Percentiles rank a stretch among this genome's conserved stretches.
Evolutionary conservation across 306 rosid species (phyloP).

Genomic region (Quercus aquifolioides): DNA sequence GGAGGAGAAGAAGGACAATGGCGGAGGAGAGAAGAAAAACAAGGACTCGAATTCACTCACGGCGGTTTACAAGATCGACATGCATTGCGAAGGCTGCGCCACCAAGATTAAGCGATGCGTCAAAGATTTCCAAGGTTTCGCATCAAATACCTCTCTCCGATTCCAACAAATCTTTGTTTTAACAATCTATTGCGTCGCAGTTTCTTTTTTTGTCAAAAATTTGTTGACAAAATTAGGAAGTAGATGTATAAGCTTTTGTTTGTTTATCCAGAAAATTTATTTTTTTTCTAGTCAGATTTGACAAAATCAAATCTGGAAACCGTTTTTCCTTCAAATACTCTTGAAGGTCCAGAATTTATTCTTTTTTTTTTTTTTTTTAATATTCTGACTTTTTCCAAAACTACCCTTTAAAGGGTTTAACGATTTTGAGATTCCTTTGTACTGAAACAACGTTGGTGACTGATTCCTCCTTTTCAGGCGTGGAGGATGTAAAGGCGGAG

Average conservation of each 20-base stretch:
- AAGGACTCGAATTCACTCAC: slow-evolving; percentile 31
- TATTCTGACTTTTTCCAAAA: too few species aligned
- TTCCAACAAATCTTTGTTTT: not conserved
- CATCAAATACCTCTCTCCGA: not conserved
- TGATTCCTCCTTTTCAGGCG: slow-evolving; percentile 29
- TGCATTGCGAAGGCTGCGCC: slow-evolving; percentile 78
- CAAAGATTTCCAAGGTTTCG: slow-evolving; percentile 35
- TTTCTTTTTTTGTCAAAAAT: not conserved
- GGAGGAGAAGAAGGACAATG: slow-evolving; percentile 19
- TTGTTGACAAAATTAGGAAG: not conserved
- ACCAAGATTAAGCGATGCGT: slow-evolving; percentile 40
- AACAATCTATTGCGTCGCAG: too few species aligned
- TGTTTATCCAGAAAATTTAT: not conserved
- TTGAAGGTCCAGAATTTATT: too few species aligned
- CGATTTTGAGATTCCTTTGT: not conserved
- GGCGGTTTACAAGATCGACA: slow-evolving; percentile 48
- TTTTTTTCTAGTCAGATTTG: too few species aligned
- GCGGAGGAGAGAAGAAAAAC: slow-evolving; percentile 37
- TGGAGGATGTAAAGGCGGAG: slow-evolving; percentile 41
- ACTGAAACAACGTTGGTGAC: not conserved
- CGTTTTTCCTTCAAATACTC: too few species aligned
- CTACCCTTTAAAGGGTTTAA: too few species aligned
- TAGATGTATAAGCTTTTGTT: not conserved
- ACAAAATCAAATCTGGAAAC: too few species aligned
- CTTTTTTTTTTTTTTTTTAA: too few species aligned